Percentiles rank a stretch among this genome's conserved stretches.
Conservation (phyloP, 2,329 filamentous ascomycete species). For the Claviceps arundinis region DNA sequence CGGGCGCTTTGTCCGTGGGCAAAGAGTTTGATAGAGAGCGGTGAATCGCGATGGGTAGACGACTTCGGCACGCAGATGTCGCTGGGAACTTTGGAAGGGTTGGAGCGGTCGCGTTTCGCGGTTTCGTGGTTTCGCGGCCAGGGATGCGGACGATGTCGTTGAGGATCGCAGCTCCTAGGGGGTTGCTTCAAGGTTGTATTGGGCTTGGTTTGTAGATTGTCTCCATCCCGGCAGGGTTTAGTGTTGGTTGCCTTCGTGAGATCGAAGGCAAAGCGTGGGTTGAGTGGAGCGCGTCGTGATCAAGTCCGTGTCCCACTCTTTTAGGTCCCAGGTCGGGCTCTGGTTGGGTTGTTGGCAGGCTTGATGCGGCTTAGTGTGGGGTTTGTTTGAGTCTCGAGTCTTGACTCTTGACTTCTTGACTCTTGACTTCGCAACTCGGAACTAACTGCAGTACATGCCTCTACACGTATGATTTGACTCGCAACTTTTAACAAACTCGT, state of each 20-base stretch:
- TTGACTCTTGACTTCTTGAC: too few species aligned
- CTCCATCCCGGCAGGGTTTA: slow-evolving; percentile 7
- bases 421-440: too few species aligned
- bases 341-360: too few species aligned
- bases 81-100: background rate
- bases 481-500: too few species aligned
- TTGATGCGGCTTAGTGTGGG: too few species aligned
- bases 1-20: background rate
- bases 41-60: background rate
- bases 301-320: background rate
- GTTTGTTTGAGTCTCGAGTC: background rate
- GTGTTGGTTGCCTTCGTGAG: background rate
- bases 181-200: slow-evolving; percentile 1
- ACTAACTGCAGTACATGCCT: too few species aligned
- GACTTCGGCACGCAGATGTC: background rate
- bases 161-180: slow-evolving; percentile 4
- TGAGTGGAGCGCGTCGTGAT: background rate
- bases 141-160: slow-evolving; percentile 2
- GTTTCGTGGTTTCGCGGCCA: slow-evolving; percentile 1
- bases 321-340: background rate
- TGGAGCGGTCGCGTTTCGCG: background rate
- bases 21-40: too few species aligned
- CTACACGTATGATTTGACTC: too few species aligned
- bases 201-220: background rate
- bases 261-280: background rate